Base-by-base conservation (phyloP, 805 yeast species). In the Candida tallmaniae region DNA sequence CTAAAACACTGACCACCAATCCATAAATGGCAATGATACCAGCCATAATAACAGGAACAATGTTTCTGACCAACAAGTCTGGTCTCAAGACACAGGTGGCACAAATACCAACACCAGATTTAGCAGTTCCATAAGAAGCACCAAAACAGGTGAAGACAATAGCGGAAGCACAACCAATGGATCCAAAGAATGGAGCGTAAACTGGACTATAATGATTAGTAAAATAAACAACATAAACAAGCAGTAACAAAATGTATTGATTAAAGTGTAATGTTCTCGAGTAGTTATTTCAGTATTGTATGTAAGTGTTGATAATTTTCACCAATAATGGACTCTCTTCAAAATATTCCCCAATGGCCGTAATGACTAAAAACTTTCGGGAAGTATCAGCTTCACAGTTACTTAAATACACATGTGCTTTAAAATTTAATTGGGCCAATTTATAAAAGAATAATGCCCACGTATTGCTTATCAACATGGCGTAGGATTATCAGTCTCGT, bases 21-120 rank as follows among this genome's bases (percentile, higher is more conserved):
- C 98, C 98, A 64, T 90, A 90, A 70, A 90, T 89, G 70, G 97
- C 96, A 70, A 90, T 88, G 60, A 90, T 90, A 90, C 98, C 98
- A 47, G 97, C 97, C 97, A 90, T 90, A 70, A 90, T 80, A 52
- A 93, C 97, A 46, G 98, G 98, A 43, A 90, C 95, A 54, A 89
- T 82, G 70, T 85, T 85, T 71, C 80, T 87, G 53, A 90, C 89
- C 59, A 89, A 70, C 62, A 89, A 76, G 62, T 90, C 98, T 50
- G 98, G 98, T 81, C 96, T 86, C 62, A 90, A 73, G 42, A 89
- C 96, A 68, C 95, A 84, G 48, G 96, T 87, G 60, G 96, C 98
- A 73, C 96, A 90, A 61, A 90, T 89, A 79, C 97, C 98, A 48
- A 93, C 96, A 73, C 98, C 98, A 17, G 96, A 84, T 69, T 90